Conservation (phyloP, 805 yeast species). For the Nematodospora valgi region DNA sequence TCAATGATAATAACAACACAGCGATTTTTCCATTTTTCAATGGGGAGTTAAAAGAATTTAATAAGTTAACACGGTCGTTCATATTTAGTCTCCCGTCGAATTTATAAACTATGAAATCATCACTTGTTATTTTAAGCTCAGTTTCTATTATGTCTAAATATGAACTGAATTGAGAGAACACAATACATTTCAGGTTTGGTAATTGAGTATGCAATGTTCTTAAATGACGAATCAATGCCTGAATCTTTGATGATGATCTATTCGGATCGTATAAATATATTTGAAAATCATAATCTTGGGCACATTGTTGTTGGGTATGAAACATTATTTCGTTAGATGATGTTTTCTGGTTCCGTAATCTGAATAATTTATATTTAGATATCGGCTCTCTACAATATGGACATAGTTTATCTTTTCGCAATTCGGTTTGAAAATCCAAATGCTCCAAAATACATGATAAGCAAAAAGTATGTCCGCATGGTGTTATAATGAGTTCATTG, state of each 20-base stretch:
- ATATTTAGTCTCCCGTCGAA: slow-evolving; percentile 80
- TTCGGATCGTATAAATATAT: slow-evolving; percentile 46
- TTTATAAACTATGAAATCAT: slow-evolving; percentile 55
- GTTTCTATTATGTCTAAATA: slow-evolving; percentile 71
- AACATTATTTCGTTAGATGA: slow-evolving; percentile 24
- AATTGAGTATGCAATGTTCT: slow-evolving; percentile 49
- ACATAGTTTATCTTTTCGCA: slow-evolving; percentile 51
- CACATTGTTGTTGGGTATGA: slow-evolving; percentile 18
- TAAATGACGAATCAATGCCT: slow-evolving; percentile 63
- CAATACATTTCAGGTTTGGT: slow-evolving; percentile 72
- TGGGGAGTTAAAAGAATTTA: slow-evolving; percentile 48
- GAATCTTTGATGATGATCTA: slow-evolving; percentile 66
- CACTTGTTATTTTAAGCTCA: slow-evolving; percentile 44
- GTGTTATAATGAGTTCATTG: slow-evolving; percentile 56
- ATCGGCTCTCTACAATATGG: slow-evolving; percentile 71
- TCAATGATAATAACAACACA: slow-evolving; percentile 68
- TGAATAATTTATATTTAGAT: slow-evolving; percentile 46
- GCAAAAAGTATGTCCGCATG: slow-evolving; percentile 83
- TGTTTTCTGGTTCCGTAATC: slow-evolving; percentile 29
- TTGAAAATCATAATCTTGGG: slow-evolving; percentile 23
- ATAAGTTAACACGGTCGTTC: slow-evolving; percentile 58
- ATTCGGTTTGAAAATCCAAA: slow-evolving; percentile 60
- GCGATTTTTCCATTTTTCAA: slow-evolving; percentile 31
- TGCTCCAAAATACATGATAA: slow-evolving; percentile 69
- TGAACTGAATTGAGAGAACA: slow-evolving; percentile 87